phyloP scores from a whole-genome alignment of 306 rosid genomes.

The Oemleria cerasiformis region DNA sequence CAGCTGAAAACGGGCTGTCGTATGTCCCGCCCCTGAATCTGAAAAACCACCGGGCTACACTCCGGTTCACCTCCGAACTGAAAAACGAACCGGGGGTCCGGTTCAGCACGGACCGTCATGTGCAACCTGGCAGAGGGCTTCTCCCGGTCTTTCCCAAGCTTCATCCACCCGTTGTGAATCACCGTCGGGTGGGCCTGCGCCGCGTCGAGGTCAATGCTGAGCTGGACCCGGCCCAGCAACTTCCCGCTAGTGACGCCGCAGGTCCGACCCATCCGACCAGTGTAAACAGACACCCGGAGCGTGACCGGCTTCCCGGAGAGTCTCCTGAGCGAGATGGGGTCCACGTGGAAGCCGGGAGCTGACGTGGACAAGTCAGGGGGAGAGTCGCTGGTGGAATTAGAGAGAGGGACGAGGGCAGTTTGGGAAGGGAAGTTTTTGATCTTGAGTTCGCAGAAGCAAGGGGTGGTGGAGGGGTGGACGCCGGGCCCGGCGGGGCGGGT shows the following conservation, averaged over 20 bases:
- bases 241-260: slow-evolving; percentile 62
- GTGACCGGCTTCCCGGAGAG: slow-evolving; percentile 40
- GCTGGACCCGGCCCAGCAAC: slow-evolving; percentile 58
- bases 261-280: slow-evolving; percentile 62
- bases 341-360: slow-evolving; percentile 59
- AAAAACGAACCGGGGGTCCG: slow-evolving; percentile 81
- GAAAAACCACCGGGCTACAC: slow-evolving; percentile 86
- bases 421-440: slow-evolving; percentile 55
- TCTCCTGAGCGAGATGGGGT: slow-evolving; percentile 48
- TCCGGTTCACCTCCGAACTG: slow-evolving; percentile 97
- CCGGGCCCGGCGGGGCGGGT: slow-evolving; percentile 50
- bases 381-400: slow-evolving; percentile 30
- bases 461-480: slow-evolving; percentile 79
- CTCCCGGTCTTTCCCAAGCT: slow-evolving; percentile 40
- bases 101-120: slow-evolving; percentile 65
- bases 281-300: slow-evolving; percentile 54
- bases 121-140: slow-evolving; percentile 53
- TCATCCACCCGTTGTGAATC: slow-evolving; percentile 73
- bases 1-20: slow-evolving; percentile 90
- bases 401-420: slow-evolving; percentile 65
- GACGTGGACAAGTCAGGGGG: slow-evolving; percentile 46
- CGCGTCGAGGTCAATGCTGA: slow-evolving; percentile 34
- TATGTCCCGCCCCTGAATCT: slow-evolving; percentile 69
- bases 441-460: slow-evolving; percentile 71
- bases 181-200: slow-evolving; percentile 27